Evolutionary conservation across 371 early-diverging fungal genomes (phyloP).

Genomic region (Phascolomyces articulosus): DNA sequence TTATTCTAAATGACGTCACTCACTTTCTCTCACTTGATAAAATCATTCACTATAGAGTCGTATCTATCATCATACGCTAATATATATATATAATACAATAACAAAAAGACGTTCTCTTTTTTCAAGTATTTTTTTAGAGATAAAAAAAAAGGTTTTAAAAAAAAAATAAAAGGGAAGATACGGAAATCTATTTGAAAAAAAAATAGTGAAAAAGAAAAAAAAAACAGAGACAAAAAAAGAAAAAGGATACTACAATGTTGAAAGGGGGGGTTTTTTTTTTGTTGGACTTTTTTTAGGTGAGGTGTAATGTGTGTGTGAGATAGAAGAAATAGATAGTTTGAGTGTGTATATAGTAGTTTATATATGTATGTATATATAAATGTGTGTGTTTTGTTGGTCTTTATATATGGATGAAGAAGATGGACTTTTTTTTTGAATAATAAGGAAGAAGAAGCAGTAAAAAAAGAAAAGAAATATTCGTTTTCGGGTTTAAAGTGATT

Average conservation of each 20-base stretch:
- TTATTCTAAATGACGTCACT: neutral
- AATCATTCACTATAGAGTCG: no score
- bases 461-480: no score
- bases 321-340: neutral
- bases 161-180: neutral
- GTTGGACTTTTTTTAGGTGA: constrained; percentile 4
- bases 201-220: neutral
- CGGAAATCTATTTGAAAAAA: neutral
- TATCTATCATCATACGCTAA: no score
- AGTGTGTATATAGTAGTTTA: no score
- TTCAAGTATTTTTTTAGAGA: neutral
- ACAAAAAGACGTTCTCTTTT: neutral
- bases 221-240: constrained; percentile 1
- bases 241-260: neutral
- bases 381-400: no score
- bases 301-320: constrained; percentile 6
- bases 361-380: no score
- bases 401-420: no score
- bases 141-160: constrained; percentile 3
- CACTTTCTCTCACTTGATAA: neutral
- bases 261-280: neutral
- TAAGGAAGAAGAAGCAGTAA: no score
- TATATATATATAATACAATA: neutral
- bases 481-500: no score
- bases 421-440: no score